Evolutionary conservation across 2,329 filamentous ascomycete species (phyloP).

Genomic region (Colletotrichum echinochloae): DNA sequence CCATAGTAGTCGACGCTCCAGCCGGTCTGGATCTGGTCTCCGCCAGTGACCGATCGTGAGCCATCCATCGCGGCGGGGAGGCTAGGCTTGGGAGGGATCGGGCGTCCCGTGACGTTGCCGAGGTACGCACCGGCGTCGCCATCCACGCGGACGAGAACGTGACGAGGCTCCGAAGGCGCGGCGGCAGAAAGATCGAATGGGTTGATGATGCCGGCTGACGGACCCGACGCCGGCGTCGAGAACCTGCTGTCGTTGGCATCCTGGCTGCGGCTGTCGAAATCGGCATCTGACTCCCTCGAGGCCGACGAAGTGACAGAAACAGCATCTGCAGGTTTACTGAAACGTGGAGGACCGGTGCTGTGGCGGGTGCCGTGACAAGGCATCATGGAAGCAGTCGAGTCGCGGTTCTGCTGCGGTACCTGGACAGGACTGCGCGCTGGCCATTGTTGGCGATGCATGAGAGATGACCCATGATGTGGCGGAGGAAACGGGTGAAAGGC

Average conservation of each 20-base stretch:
- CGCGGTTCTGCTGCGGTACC: slow-evolving; percentile 24
- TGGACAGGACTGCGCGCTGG: slow-evolving; percentile 28
- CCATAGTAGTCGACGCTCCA: slow-evolving; percentile 39
- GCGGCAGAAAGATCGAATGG: slow-evolving; percentile 33
- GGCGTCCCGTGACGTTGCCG: slow-evolving; percentile 13
- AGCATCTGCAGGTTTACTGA: slow-evolving; percentile 1
- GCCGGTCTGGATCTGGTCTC: slow-evolving; percentile 31
- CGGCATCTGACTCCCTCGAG: neutral
- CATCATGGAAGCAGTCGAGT: slow-evolving; percentile 19
- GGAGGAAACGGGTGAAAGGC: slow-evolving; percentile 31
- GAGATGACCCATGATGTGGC: slow-evolving; percentile 33
- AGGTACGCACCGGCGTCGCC: slow-evolving; percentile 31
- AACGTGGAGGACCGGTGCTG: slow-evolving; percentile 1
- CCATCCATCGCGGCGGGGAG: slow-evolving; percentile 13
- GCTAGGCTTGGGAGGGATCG: slow-evolving; percentile 1
- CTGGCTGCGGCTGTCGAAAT: slow-evolving; percentile 1
- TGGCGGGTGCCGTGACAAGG: slow-evolving; percentile 18
- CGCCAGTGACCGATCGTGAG: slow-evolving; percentile 27
- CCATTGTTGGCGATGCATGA: slow-evolving; percentile 38
- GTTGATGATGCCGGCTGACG: slow-evolving; percentile 20
- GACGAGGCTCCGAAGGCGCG: slow-evolving; percentile 26
- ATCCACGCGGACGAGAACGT: slow-evolving; percentile 36
- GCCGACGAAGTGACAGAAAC: neutral
- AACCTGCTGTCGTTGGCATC: slow-evolving; percentile 10
- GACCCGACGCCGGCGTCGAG: slow-evolving; percentile 11